Evolutionary conservation across 2,329 filamentous ascomycete species (phyloP).

Genomic region (Mariannaea sp.): DNA sequence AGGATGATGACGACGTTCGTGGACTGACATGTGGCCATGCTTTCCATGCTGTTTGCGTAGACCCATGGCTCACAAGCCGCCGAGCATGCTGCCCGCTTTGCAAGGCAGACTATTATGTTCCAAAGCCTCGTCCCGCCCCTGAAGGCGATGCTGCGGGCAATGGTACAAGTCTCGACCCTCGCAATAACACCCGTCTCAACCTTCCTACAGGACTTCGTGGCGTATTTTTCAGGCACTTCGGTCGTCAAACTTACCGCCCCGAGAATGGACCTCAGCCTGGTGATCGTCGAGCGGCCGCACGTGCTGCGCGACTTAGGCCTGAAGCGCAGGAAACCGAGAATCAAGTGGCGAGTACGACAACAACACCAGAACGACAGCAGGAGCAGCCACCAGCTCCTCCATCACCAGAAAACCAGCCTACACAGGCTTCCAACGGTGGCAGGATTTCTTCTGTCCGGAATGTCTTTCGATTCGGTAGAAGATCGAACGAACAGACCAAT

Average conservation of each 20-base stretch:
- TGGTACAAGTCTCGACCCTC: slow-evolving; percentile 40
- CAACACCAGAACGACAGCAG: too few species aligned
- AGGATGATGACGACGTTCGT: slow-evolving; percentile 94
- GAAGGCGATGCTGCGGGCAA: slow-evolving; percentile 45
- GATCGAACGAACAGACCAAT: slow-evolving; percentile 27
- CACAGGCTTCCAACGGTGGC: slow-evolving; percentile 23
- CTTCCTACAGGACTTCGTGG: slow-evolving; percentile 50
- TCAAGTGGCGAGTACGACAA: slow-evolving; percentile 14
- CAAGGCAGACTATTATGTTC: slow-evolving; percentile 96
- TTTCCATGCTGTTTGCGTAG: slow-evolving; percentile 94
- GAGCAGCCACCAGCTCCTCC: slow-evolving; percentile 11
- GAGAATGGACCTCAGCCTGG: neutral
- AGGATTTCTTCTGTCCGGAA: slow-evolving; percentile 42
- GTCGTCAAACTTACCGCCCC: slow-evolving; percentile 2
- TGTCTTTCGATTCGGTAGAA: slow-evolving; percentile 41
- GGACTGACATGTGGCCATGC: slow-evolving; percentile 96
- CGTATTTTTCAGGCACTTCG: slow-evolving; percentile 44
- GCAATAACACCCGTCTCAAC: slow-evolving; percentile 52
- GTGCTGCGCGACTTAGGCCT: neutral
- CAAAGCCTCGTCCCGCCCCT: slow-evolving; percentile 74
- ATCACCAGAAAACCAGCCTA: slow-evolving; percentile 11
- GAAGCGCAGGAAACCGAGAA: neutral
- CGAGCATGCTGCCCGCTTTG: slow-evolving; percentile 96
- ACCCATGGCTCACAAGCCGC: slow-evolving; percentile 94
- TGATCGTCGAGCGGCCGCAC: slow-evolving; percentile 14